Percentiles rank a stretch among this genome's conserved stretches.
Conservation (phyloP, 306 rosid species). For the Cucurbita moschata region DNA sequence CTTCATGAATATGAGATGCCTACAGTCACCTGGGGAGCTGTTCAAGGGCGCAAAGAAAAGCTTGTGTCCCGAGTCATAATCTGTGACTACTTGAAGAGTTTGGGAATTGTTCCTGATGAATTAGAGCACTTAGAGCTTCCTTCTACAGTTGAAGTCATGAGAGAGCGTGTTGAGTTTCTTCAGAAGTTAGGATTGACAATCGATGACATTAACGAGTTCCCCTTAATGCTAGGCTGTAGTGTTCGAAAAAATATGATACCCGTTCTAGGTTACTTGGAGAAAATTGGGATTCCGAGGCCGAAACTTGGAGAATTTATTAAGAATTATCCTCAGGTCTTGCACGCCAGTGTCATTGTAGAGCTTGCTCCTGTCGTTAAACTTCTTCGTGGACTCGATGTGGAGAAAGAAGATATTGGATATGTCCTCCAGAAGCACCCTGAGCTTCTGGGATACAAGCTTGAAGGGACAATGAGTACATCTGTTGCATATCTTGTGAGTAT, state of each 20-base stretch:
- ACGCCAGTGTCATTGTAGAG: slow-evolving; percentile 91
- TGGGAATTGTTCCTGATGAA: slow-evolving; percentile 81
- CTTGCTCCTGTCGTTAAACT: slow-evolving; percentile 75
- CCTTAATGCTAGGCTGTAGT: slow-evolving; percentile 71
- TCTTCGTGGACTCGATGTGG: slow-evolving; percentile 89
- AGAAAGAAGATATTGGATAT: slow-evolving; percentile 71
- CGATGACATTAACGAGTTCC: slow-evolving; percentile 73
- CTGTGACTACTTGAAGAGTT: slow-evolving; percentile 59
- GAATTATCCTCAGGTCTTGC: slow-evolving; percentile 72
- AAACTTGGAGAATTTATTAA: slow-evolving; percentile 68
- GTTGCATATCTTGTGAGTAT: slow-evolving; percentile 93
- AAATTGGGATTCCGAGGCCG: slow-evolving; percentile 62
- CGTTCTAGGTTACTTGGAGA: slow-evolving; percentile 76
- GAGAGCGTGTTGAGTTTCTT: slow-evolving; percentile 76
- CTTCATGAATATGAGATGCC: slow-evolving; percentile 89
- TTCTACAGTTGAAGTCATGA: slow-evolving; percentile 69
- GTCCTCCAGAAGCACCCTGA: slow-evolving; percentile 82
- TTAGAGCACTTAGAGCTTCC: slow-evolving; percentile 69
- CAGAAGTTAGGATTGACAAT: slow-evolving; percentile 57
- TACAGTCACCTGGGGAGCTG: slow-evolving; percentile 87
- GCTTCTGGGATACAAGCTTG: slow-evolving; percentile 84
- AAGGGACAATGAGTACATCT: slow-evolving; percentile 94
- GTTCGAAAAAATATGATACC: slow-evolving; percentile 74
- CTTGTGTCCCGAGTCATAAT: slow-evolving; percentile 75
- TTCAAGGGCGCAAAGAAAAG: slow-evolving; percentile 87